Conservation (phyloP, 75 land plant species). For the Pinus albicaulis region DNA sequence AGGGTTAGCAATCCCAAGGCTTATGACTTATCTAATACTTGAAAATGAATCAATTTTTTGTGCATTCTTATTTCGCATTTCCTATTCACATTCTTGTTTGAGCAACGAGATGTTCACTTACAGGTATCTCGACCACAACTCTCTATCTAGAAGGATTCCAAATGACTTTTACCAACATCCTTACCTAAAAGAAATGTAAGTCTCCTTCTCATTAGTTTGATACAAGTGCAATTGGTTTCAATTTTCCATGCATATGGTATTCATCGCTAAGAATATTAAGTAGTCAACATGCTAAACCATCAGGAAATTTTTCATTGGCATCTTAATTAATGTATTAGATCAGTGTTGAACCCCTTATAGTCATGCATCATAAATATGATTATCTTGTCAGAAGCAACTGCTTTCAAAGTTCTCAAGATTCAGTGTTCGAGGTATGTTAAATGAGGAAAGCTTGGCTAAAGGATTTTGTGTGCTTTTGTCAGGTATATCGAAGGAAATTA, state of each 20-base stretch:
- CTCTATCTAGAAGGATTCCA: conserved; percentile 64
- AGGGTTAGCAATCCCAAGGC: too few species aligned
- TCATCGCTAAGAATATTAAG: background rate
- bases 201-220: background rate
- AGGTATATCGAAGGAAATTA: conserved; percentile 80
- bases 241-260: too few species aligned
- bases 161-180: conserved; percentile 81
- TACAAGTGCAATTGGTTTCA: background rate
- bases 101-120: background rate
- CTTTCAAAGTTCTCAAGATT: background rate
- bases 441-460: background rate
- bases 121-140: conserved; percentile 86
- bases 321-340: background rate
- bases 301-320: background rate
- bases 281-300: background rate
- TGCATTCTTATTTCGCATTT: background rate
- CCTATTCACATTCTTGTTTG: background rate
- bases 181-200: conserved; percentile 83
- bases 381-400: background rate
- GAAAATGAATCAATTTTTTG: background rate
- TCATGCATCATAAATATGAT: background rate
- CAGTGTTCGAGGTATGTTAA: background rate
- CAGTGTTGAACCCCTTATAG: too few species aligned
- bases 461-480: conserved; percentile 2
- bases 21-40: too few species aligned